phyloP scores from a whole-genome alignment of 2,329 filamentous ascomycete genomes.

The Paramyrothecium roridum region DNA sequence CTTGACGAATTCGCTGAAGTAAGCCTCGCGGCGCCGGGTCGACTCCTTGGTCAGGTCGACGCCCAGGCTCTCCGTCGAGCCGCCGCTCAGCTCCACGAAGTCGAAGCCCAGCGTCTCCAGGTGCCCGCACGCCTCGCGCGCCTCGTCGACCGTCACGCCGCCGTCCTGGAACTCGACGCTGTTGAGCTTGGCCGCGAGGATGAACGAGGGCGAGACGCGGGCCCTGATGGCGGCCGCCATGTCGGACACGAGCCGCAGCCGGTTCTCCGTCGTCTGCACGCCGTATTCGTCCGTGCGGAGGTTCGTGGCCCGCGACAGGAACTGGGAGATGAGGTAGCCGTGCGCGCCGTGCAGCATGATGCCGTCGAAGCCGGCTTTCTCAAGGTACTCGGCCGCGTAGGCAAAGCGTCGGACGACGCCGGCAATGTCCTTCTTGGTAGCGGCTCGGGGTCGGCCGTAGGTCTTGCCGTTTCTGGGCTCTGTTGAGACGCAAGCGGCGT shows the following conservation, averaged over 20 bases:
- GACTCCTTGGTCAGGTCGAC: slow-evolving; percentile 49
- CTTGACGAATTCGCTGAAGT: slow-evolving; percentile 59
- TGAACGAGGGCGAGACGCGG: slow-evolving; percentile 26
- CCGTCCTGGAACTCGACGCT: slow-evolving; percentile 52
- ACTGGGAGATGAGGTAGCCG: slow-evolving; percentile 51
- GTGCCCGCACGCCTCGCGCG: slow-evolving; percentile 39
- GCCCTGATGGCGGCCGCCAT: slow-evolving; percentile 30
- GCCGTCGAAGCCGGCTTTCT: slow-evolving; percentile 57
- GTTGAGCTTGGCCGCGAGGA: slow-evolving; percentile 56
- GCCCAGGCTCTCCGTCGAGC: slow-evolving; percentile 53
- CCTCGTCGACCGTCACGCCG: slow-evolving; percentile 49
- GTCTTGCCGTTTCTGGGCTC: slow-evolving; percentile 6
- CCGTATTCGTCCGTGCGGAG: slow-evolving; percentile 49
- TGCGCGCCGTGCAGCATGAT: slow-evolving; percentile 46
- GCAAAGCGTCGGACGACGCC: slow-evolving; percentile 55
- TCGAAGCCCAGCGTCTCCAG: slow-evolving; percentile 48
- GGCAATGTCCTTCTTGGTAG: slow-evolving; percentile 52
- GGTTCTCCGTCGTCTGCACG: slow-evolving; percentile 37
- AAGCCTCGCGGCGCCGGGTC: slow-evolving; percentile 52
- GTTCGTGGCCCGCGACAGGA: slow-evolving; percentile 46
- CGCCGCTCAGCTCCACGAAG: slow-evolving; percentile 58
- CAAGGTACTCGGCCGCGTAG: slow-evolving; percentile 55
- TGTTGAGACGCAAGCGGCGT: neutral
- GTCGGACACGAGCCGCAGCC: slow-evolving; percentile 40
- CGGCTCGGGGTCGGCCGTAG: slow-evolving; percentile 44